Evolutionary conservation across 768 basidiomycete genomes (phyloP).

Genomic region (Macrocybe gigantea): DNA sequence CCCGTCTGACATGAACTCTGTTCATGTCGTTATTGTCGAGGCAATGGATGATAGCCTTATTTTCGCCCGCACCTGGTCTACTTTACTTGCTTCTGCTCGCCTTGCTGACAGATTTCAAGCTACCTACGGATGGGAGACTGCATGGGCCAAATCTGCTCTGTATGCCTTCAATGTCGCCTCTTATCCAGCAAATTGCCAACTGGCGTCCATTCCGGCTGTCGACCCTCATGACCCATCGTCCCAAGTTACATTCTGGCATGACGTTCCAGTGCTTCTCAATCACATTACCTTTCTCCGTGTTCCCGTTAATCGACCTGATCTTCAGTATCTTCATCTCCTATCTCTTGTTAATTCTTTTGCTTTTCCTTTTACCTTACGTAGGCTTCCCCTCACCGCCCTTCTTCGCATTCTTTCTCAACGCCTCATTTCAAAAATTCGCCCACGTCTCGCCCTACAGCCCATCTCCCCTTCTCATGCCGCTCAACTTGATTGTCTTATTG

Average conservation of each 20-base stretch:
- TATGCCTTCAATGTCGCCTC: background rate
- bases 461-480: background rate
- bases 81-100: background rate
- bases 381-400: background rate
- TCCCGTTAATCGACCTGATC: background rate
- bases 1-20: background rate
- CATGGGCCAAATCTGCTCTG: background rate
- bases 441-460: constrained; percentile 1
- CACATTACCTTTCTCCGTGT: constrained; percentile 1
- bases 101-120: background rate
- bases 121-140: constrained; percentile 1
- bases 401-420: background rate
- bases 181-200: background rate
- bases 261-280: background rate
- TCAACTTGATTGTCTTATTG: background rate
- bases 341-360: background rate
- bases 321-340: background rate
- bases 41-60: background rate
- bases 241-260: background rate
- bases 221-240: background rate
- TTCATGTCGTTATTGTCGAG: background rate
- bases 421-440: constrained; percentile 2
- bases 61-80: background rate
- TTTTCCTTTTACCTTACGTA: background rate
- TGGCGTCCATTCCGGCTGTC: background rate